Base-by-base conservation (phyloP, 108 stramenopile species). In the Cylindrotheca closterium region DNA sequence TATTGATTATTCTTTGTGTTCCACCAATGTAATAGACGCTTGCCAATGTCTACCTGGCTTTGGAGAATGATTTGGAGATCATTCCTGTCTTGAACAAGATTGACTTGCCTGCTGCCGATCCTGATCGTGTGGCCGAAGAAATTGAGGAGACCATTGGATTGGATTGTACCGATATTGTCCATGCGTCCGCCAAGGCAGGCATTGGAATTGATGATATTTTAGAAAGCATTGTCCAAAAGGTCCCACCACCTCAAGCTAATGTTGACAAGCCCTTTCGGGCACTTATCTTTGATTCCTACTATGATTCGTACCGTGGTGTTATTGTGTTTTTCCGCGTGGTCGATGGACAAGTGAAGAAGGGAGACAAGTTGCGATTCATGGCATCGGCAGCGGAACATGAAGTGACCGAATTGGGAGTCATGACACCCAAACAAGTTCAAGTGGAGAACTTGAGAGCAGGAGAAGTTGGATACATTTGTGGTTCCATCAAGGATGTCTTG, bases 11-110 rank as follows among this genome's bases (percentile, higher is more conserved):
- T 15, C 5, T 4, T 12, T 50, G 10, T 65, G 28, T 34, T 23
- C 31, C 30, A 29, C n/a, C 29, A 2, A 4, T 50, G 1, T 31
- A 3, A 25, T 63, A 85, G 87, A 99, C 99, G 4, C 72, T 99
- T 29, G 98, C 99, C 28, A 99, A 99, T 69, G 96, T 96, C 5
- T 97, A 97, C 69, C 73, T 97, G 49, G 99, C 99, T 3, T 78
- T 97, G 46, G 98, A 97, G 48, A 97, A 97, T 70, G 80, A 97
- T 78, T 79, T 99, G 51, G 95, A 98, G 66, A 96, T 99, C 53
- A 95, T 99, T 51, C 98, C 99, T 7, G 95, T 97, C 12, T 81
- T 99, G 60, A 99, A 98, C 68, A 99, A 99, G 73, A 97, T 99
- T 63, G 99, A 99, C 72, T 79, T 99, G 46, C 96, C 97, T 2